These are phyloP conservation scores for Geotrichum bryndzae DNA, from an alignment of 1,139 yeast genomes.

Conservation along the genomic window DNA sequence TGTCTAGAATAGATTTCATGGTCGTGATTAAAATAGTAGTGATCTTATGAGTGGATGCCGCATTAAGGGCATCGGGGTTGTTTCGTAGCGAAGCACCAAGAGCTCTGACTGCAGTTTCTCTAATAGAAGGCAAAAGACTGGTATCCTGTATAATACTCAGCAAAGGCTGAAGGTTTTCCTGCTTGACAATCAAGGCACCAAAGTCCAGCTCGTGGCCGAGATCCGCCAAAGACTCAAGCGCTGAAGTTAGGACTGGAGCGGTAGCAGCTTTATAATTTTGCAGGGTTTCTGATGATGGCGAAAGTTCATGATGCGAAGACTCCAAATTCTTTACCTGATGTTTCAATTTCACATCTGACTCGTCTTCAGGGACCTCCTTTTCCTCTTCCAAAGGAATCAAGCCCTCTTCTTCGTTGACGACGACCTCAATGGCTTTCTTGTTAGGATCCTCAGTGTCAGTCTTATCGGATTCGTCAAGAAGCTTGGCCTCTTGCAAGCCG, in stretches of 20 bases:
- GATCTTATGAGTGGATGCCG: slow-evolving; percentile 18
- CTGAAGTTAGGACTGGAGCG: slow-evolving; percentile 19
- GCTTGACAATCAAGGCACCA: slow-evolving; percentile 43
- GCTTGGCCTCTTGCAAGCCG: slow-evolving; percentile 59
- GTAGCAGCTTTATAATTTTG: slow-evolving; percentile 16
- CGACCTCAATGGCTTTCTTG: slow-evolving; percentile 16
- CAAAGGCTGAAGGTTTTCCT: slow-evolving; percentile 24
- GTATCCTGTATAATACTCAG: slow-evolving; percentile 25
- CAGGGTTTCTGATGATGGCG: slow-evolving; percentile 13
- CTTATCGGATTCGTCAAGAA: slow-evolving; percentile 35
- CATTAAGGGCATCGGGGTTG: slow-evolving; percentile 57
- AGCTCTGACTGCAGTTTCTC: slow-evolving; percentile 33
- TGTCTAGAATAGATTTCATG: neutral
- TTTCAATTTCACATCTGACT: slow-evolving; percentile 3
- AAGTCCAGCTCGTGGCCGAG: slow-evolving; percentile 60
- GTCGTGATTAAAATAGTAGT: slow-evolving; percentile 9
- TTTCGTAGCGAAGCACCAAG: slow-evolving; percentile 50
- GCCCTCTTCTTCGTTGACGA: slow-evolving; percentile 5
- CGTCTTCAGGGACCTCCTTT: slow-evolving; percentile 5
- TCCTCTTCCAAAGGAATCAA: slow-evolving; percentile 4
- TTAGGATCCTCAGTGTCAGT: slow-evolving; percentile 22
- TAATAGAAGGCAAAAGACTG: slow-evolving; percentile 20
- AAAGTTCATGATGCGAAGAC: slow-evolving; percentile 1
- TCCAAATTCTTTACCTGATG: slow-evolving; percentile 7
- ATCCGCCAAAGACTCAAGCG: slow-evolving; percentile 50